Conservation (phyloP, 495 filamentous ascomycete species). For the Tetracladium marchalianum region DNA sequence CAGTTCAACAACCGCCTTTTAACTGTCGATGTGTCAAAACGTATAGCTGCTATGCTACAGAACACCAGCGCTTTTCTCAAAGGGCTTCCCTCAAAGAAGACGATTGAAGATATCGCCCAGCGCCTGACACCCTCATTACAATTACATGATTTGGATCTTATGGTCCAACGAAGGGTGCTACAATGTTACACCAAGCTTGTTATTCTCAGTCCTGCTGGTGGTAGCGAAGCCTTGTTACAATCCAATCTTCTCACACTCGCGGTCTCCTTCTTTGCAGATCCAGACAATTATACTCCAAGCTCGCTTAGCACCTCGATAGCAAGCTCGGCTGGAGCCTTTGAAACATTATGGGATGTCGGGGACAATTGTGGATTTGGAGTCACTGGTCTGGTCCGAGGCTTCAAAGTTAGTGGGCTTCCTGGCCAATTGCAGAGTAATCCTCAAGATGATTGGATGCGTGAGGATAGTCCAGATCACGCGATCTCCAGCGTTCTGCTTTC, state of each 20-base stretch:
- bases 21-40: slow-evolving; percentile 88
- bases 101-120: slow-evolving; percentile 77
- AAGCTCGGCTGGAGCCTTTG: slow-evolving; percentile 79
- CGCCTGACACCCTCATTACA: slow-evolving; percentile 80
- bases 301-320: slow-evolving; percentile 89
- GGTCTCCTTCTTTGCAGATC: slow-evolving; percentile 85
- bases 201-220: slow-evolving; percentile 68
- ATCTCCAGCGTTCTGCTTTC: slow-evolving; percentile 63
- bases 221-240: slow-evolving; percentile 76
- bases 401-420: slow-evolving; percentile 58
- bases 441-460: slow-evolving; percentile 49
- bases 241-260: slow-evolving; percentile 91
- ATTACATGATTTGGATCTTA: slow-evolving; percentile 81
- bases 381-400: slow-evolving; percentile 71
- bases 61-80: slow-evolving; percentile 85
- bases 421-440: slow-evolving; percentile 54
- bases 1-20: slow-evolving; percentile 88
- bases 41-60: slow-evolving; percentile 89
- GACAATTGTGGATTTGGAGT: slow-evolving; percentile 94
- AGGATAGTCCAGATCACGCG: slow-evolving; percentile 52
- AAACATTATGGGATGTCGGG: slow-evolving; percentile 86
- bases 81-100: slow-evolving; percentile 72
- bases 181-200: slow-evolving; percentile 92
- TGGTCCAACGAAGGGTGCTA: slow-evolving; percentile 86
- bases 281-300: slow-evolving; percentile 74